These are phyloP conservation scores for Neurospora sp. DNA, from an alignment of 495 filamentous ascomycete species.

Conservation along the genomic window DNA sequence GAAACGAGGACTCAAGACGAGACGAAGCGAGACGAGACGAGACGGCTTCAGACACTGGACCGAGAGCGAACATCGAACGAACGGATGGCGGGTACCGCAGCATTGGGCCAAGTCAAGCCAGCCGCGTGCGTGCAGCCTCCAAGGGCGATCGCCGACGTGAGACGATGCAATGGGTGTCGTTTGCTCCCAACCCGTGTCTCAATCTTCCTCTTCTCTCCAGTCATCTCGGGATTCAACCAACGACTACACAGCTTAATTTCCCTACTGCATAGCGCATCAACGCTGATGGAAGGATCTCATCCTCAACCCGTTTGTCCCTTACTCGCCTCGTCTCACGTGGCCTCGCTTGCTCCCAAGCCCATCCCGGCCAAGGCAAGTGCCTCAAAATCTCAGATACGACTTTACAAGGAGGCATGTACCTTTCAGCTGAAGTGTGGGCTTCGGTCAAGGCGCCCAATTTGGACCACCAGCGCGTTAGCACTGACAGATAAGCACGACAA, in stretches of 20 bases:
- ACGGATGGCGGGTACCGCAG: background rate
- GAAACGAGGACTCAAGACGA: background rate
- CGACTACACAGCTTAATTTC: background rate
- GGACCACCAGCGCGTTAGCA: background rate
- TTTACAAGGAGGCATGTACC: background rate
- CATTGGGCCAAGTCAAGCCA: background rate
- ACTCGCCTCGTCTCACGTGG: background rate
- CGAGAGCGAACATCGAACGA: background rate
- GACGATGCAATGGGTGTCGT: background rate
- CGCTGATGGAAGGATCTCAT: background rate
- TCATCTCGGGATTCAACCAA: background rate
- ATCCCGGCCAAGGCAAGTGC: background rate
- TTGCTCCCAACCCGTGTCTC: background rate
- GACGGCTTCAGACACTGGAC: background rate
- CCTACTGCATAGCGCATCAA: background rate
- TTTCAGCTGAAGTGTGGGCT: background rate
- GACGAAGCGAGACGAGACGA: background rate
- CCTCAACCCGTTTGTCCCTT: background rate
- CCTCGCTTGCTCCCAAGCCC: background rate
- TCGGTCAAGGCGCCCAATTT: background rate
- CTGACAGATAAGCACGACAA: background rate
- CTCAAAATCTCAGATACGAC: background rate
- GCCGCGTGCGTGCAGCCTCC: background rate
- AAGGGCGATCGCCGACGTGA: background rate
- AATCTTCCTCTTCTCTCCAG: background rate